Percentiles rank a stretch among this genome's conserved stretches.
Evolutionary conservation across 352 stramenopile genomes (phyloP).

Genomic region (Globisporangium barbulae): DNA sequence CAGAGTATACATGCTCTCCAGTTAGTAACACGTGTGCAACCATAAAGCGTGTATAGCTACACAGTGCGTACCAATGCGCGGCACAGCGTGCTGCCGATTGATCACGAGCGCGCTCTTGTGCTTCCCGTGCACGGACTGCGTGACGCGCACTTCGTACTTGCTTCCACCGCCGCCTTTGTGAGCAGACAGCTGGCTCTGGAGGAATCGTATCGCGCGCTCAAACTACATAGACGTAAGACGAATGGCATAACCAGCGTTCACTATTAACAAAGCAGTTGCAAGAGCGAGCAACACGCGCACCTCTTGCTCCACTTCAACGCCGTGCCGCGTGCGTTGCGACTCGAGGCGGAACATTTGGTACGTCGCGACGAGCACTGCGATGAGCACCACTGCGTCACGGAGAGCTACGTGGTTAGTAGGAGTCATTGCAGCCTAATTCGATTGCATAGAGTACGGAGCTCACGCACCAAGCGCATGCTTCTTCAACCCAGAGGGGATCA

Average conservation of each 20-base stretch:
- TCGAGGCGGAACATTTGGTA: slow-evolving; percentile 63
- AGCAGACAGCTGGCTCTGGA: slow-evolving; percentile 36
- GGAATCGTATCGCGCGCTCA: slow-evolving; percentile 35
- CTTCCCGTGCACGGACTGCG: slow-evolving; percentile 15
- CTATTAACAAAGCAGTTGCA: not conserved
- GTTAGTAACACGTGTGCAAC: not conserved
- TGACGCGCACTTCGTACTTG: slow-evolving; percentile 48
- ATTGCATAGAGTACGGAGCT: not conserved
- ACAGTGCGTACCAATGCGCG: slow-evolving; percentile 45
- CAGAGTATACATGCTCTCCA: not conserved
- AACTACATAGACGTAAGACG: slow-evolving; percentile 31
- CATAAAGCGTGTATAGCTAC: not conserved
- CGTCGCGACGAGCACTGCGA: slow-evolving; percentile 53
- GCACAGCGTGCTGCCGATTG: slow-evolving; percentile 44
- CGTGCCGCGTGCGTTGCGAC: slow-evolving; percentile 29
- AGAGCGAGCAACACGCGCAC: slow-evolving; percentile 14
- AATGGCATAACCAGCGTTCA: not conserved
- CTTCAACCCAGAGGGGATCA: slow-evolving; percentile 13
- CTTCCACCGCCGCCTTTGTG: slow-evolving; percentile 14
- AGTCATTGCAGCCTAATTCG: not conserved
- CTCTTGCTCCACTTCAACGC: slow-evolving; percentile 34
- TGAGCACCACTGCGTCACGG: slow-evolving; percentile 37
- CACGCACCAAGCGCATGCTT: slow-evolving; percentile 40
- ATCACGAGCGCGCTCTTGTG: slow-evolving; percentile 47
- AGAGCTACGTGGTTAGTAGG: not conserved